Evolutionary conservation across 1,284 basidiomycete genomes (phyloP).

Genomic region (Ceratorhiza oryzae-sativae): DNA sequence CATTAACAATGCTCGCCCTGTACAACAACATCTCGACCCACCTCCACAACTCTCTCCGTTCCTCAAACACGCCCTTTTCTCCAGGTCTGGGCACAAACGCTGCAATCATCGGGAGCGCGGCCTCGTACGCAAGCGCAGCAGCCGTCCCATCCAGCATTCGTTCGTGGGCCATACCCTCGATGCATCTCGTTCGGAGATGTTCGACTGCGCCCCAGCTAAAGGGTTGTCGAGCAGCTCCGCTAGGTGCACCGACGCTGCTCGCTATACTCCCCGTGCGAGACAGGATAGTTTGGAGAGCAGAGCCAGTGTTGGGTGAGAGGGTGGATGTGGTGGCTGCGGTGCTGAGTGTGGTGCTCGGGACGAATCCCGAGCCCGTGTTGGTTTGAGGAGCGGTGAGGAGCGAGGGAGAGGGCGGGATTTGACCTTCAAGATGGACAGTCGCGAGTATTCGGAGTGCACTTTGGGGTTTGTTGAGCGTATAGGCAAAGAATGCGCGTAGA

Average conservation of each 20-base stretch:
- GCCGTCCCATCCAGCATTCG: conserved; percentile 59
- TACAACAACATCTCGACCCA: conserved; percentile 79
- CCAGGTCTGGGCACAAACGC: conserved; percentile 16
- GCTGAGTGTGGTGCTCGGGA: conserved; percentile 41
- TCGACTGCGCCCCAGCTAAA: conserved; percentile 49
- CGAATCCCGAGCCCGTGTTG: conserved; percentile 10
- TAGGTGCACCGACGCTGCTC: conserved; percentile 46
- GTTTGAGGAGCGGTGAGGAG: conserved; percentile 2
- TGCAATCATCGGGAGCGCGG: conserved; percentile 44
- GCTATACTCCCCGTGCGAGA: conserved; percentile 43
- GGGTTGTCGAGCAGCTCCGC: conserved; percentile 42
- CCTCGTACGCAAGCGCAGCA: conserved; percentile 63
- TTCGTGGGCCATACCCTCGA: conserved; percentile 60
- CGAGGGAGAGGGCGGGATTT: conserved; percentile 20
- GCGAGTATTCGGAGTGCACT: conserved; percentile 36
- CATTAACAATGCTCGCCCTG: conserved; percentile 65
- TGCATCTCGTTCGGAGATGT: conserved; percentile 51
- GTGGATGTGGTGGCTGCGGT: conserved; percentile 53
- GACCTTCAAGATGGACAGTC: conserved; percentile 32
- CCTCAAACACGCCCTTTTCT: conserved; percentile 58
- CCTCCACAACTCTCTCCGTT: conserved; percentile 76
- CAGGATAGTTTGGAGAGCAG: conserved; percentile 56
- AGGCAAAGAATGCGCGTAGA: conserved; percentile 39
- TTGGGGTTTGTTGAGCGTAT: conserved; percentile 36
- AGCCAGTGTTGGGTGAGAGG: conserved; percentile 57